Evolutionary conservation across 2,329 filamentous ascomycete genomes (phyloP), one percentile per base, ranked within the genome.

Genomic region (Leptographium flavum): DNA sequence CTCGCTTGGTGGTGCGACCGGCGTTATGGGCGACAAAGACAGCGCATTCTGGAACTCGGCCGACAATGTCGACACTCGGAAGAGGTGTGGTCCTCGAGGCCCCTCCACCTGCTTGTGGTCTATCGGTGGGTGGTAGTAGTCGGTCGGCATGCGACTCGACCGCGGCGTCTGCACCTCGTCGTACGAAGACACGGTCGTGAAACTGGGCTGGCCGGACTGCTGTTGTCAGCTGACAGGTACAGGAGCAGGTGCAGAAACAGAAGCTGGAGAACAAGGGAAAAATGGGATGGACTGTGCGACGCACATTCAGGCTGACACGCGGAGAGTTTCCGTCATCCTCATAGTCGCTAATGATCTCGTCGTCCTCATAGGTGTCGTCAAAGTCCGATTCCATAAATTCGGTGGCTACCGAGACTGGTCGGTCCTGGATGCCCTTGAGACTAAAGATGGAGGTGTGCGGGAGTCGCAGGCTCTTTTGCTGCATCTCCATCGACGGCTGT

Each of bases 101-200:
- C 88, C 88, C 58, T 87, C 74, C 7, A 90, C 79, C 28, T 79
- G 71, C 60, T 82, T 82, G n/a, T n/a, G n/a, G n/a, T n/a, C n/a
- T n/a, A n/a, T n/a, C n/a, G n/a, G n/a, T 35, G 71, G 60, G 9
- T 36, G n/a, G 48, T 74, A 71, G 55, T 79, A 85, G 25, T 69
- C 68, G 50, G 70, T 71, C 49, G 76, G 72, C 51, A 74, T 70
- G 52, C 71, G 71, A 54, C 67, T 73, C 39, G 82, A 82, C 50
- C 76, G 74, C 17, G 88, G 88, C 23, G 88, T 94, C 27, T 77
- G 76, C 4, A 80, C 73, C 59, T 94, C 87, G 56, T 93, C 87
- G 56, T 83, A 87, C 1, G 86, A 90, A 7, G 87, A 94, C 32
- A 92, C 70, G 2, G 88, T 94, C 3, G 86, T 90, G 58, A 88